Evolutionary conservation across 176 grass and related monocot species (phyloP).

Genomic region (Hordeum marinum): DNA sequence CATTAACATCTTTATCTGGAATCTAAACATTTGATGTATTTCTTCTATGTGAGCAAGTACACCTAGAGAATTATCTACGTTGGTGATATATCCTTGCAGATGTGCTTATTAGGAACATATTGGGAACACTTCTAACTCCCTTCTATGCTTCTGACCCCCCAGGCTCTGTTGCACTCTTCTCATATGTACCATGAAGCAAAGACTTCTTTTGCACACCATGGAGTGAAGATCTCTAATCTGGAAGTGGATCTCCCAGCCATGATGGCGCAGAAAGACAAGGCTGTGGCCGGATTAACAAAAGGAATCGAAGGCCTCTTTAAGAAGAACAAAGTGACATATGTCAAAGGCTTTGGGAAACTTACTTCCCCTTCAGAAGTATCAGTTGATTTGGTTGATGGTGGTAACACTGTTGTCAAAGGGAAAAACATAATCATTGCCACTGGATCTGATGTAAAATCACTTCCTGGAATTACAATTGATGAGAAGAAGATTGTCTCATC

Average conservation of each 20-base stretch:
- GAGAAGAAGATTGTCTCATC: constrained; percentile 99
- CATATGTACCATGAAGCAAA: constrained; percentile 98
- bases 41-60: neutral
- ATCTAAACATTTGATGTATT: neutral
- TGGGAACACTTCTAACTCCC: neutral
- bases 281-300: constrained; percentile 77
- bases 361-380: constrained; percentile 83
- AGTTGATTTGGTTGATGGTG: constrained; percentile 82
- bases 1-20: neutral
- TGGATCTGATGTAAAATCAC: constrained; percentile 90
- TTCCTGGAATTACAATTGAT: constrained; percentile 92
- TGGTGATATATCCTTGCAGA: neutral
- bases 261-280: constrained; percentile 98
- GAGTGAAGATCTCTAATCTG: constrained; percentile 80
- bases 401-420: constrained; percentile 72
- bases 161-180: constrained; percentile 96
- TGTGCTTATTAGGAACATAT: neutral
- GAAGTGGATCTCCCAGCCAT: constrained; percentile 90
- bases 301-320: constrained; percentile 97
- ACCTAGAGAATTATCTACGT: neutral
- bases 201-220: constrained; percentile 76
- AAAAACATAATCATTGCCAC: constrained; percentile 94
- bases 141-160: neutral
- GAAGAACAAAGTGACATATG: constrained; percentile 98
- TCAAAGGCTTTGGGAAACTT: constrained; percentile 87